These are phyloP conservation scores for Aspergillus quadrilineatus DNA, from an alignment of 2,329 filamentous ascomycete genomes.

Conservation along the genomic window DNA sequence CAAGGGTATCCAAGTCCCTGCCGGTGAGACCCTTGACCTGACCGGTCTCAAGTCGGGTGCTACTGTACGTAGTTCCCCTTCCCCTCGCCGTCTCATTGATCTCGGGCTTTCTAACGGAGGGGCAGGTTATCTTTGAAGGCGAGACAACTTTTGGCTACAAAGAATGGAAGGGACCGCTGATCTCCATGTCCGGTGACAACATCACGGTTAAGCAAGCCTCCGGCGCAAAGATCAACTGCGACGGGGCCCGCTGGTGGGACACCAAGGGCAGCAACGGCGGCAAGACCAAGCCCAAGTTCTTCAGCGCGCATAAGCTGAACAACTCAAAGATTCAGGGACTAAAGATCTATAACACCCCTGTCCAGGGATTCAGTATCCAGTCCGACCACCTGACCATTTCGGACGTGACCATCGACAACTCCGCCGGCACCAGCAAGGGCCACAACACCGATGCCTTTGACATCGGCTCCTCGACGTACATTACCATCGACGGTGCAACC, in stretches of 20 bases:
- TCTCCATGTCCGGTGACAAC: conserved; percentile 59
- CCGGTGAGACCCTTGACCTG: conserved; percentile 39
- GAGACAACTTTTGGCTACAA: conserved; percentile 67
- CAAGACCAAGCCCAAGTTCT: conserved; percentile 65
- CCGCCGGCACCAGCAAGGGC: conserved; percentile 49
- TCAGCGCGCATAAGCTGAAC: conserved; percentile 45
- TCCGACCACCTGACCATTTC: conserved; percentile 54
- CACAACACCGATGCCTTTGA: conserved; percentile 63
- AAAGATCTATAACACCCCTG: conserved; percentile 35
- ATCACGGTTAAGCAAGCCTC: conserved; percentile 49
- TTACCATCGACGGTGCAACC: conserved; percentile 54
- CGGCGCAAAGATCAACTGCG: conserved; percentile 56
- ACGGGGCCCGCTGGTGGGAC: conserved; percentile 62
- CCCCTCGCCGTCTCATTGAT: too few relatives aligned
- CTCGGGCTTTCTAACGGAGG: too few relatives aligned
- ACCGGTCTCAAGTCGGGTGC: conserved; percentile 34
- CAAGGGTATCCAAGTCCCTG: conserved; percentile 36
- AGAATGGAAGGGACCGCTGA: conserved; percentile 64
- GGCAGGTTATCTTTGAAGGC: conserved; percentile 60
- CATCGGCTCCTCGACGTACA: conserved; percentile 50
- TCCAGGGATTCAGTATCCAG: conserved; percentile 38
- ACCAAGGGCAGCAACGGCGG: conserved; percentile 60
- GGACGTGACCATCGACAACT: conserved; percentile 58
- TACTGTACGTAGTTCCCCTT: conserved; percentile 20
- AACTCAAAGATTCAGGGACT: conserved; percentile 32